Percentiles rank a stretch among this genome's conserved stretches.
These are phyloP conservation scores for Conidiobolus incongruus DNA, from an alignment of 371 early-diverging fungal species.

Conservation along the genomic window DNA sequence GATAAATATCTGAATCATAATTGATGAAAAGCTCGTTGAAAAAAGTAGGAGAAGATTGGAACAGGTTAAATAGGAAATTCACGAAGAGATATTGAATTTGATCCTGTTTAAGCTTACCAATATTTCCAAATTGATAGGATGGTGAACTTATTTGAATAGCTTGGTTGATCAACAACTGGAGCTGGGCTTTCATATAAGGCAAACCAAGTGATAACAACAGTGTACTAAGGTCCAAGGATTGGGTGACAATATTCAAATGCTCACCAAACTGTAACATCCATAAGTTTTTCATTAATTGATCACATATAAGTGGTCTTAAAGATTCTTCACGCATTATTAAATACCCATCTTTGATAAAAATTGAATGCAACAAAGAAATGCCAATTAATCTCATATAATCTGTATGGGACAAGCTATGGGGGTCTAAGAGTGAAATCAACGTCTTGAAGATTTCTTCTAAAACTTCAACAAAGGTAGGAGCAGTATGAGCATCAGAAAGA, in stretches of 20 bases:
- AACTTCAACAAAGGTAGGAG: background rate
- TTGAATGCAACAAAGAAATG: slow-evolving; percentile 47
- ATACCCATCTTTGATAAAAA: slow-evolving; percentile 62
- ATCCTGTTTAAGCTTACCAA: too few relatives aligned
- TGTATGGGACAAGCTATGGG: slow-evolving; percentile 72
- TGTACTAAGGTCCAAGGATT: background rate
- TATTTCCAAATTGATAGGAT: too few relatives aligned
- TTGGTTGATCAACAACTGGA: slow-evolving; percentile 9
- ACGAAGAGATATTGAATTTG: slow-evolving; percentile 2
- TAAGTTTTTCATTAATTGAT: slow-evolving; percentile 67
- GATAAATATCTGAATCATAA: slow-evolving; percentile 68
- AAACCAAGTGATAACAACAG: slow-evolving; percentile 6
- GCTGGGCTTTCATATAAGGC: slow-evolving; percentile 6
- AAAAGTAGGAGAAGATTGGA: slow-evolving; percentile 39
- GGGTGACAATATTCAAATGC: background rate
- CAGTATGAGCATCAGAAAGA: background rate
- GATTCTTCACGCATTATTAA: slow-evolving; percentile 45
- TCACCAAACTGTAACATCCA: slow-evolving; percentile 22
- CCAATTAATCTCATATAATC: slow-evolving; percentile 83
- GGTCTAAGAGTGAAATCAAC: slow-evolving; percentile 70
- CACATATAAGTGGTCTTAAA: slow-evolving; percentile 44
- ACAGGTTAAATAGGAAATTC: slow-evolving; percentile 13
- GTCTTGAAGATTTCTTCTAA: too few relatives aligned
- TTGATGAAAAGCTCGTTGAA: slow-evolving; percentile 78
- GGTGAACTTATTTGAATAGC: slow-evolving; percentile 11